Conservation (phyloP, 2,329 filamentous ascomycete species). For the Ophiosphaerella narmari region DNA sequence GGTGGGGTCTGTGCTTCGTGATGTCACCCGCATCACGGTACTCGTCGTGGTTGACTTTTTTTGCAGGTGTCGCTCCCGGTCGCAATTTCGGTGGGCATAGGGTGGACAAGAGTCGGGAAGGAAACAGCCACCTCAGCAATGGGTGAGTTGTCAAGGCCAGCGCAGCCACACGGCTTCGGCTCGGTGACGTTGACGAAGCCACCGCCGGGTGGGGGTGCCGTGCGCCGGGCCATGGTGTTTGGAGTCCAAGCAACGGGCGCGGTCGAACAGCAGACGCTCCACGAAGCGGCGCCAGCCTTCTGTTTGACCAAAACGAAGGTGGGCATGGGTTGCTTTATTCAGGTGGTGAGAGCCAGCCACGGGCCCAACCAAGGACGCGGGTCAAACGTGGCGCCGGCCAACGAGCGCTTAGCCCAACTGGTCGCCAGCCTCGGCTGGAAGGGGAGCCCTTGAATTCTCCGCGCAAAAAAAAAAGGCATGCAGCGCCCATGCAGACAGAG, state of each 20-base stretch:
- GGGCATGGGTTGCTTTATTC: conserved; percentile 15
- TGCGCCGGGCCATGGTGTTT: conserved; percentile 1
- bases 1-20: conserved; percentile 18
- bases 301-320: conserved; percentile 6
- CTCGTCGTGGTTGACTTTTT: conserved; percentile 4
- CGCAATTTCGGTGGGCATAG: conserved; percentile 12
- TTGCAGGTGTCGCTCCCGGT: conserved; percentile 7
- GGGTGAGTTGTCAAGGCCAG: conserved; percentile 33
- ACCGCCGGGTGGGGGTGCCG: conserved; percentile 2
- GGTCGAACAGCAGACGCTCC: conserved; percentile 7
- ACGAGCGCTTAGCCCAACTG: conserved; percentile 8
- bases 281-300: background rate
- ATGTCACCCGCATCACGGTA: conserved; percentile 22
- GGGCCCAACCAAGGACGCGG: too few species aligned
- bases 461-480: conserved; percentile 9
- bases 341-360: conserved; percentile 37
- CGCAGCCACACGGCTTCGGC: conserved; percentile 21
- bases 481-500: conserved; percentile 21
- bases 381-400: conserved; percentile 29
- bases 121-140: conserved; percentile 13
- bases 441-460: background rate
- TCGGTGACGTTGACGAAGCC: conserved; percentile 1
- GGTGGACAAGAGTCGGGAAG: conserved; percentile 3
- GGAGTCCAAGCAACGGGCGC: too few species aligned
- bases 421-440: conserved; percentile 33